Percentiles rank a stretch among this genome's conserved stretches.
These are phyloP conservation scores for Hericium alpestre DNA, from an alignment of 768 basidiomycete genomes.

Conservation along the genomic window DNA sequence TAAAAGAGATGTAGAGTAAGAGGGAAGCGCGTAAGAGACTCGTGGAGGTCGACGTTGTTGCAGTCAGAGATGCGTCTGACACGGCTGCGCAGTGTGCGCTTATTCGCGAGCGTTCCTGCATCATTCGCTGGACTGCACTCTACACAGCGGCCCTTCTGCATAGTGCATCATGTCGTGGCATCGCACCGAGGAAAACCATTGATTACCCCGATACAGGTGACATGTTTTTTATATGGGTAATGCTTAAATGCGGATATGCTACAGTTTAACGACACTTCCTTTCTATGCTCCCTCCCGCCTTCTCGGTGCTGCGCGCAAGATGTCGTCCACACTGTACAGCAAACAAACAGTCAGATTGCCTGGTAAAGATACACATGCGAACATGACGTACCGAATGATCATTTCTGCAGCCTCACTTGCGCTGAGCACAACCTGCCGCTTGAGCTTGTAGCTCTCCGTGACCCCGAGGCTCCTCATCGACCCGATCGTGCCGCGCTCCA, in stretches of 20 bases:
- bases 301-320: slow-evolving; percentile 75
- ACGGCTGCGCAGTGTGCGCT: too few relatives aligned
- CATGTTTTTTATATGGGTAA: too few relatives aligned
- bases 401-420: slow-evolving; percentile 97
- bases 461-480: slow-evolving; percentile 85
- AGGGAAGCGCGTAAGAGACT: background rate
- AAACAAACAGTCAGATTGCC: slow-evolving; percentile 1
- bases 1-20: background rate
- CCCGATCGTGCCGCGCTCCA: slow-evolving; percentile 75
- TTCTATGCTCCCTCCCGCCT: slow-evolving; percentile 68
- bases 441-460: slow-evolving; percentile 96
- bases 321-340: slow-evolving; percentile 72
- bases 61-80: too few relatives aligned
- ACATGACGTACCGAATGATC: slow-evolving; percentile 72
- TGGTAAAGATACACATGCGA: background rate
- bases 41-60: too few relatives aligned
- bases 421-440: slow-evolving; percentile 87
- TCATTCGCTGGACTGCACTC: too few relatives aligned
- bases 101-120: too few relatives aligned
- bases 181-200: too few relatives aligned
- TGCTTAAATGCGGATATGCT: background rate
- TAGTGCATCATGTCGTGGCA: too few relatives aligned
- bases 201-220: too few relatives aligned
- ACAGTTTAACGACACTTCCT: background rate
- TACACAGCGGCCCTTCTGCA: too few relatives aligned